A percentile compares a stretch with the other conserved stretches of the same genome.
phyloP scores from a whole-genome alignment of 163 green algal genomes.

The Scenedesmus sp. region DNA sequence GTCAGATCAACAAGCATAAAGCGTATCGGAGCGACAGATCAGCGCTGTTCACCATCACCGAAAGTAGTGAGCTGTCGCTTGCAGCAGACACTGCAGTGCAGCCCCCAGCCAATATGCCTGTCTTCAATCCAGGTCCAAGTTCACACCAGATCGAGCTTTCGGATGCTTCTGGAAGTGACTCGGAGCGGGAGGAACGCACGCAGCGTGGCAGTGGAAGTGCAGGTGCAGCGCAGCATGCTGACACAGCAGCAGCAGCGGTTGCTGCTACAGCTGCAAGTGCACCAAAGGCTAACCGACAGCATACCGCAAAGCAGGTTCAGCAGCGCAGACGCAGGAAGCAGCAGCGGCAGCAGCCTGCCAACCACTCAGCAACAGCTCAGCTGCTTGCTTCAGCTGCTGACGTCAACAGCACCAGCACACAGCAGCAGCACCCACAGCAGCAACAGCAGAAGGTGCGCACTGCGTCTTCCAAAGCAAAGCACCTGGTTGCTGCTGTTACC shows the following conservation, averaged over 20 bases:
- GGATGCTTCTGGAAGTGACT: conserved; percentile 25
- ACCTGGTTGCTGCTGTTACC: neutral
- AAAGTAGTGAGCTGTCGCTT: neutral
- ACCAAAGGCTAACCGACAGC: neutral
- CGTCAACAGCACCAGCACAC: neutral
- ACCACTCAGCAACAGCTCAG: neutral
- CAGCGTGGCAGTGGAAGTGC: neutral
- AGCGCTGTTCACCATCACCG: neutral
- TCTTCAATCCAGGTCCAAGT: neutral
- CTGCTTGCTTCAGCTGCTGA: neutral
- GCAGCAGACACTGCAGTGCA: neutral
- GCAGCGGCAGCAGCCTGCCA: neutral
- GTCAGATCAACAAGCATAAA: neutral
- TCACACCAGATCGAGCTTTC: conserved; percentile 25
- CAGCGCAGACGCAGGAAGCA: neutral
- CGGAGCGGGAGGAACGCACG: neutral
- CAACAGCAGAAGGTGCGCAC: neutral
- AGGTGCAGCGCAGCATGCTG: neutral
- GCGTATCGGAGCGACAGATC: neutral
- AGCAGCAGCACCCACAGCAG: neutral
- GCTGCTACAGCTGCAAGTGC: neutral
- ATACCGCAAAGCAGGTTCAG: neutral
- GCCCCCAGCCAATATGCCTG: neutral
- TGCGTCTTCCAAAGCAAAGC: neutral
- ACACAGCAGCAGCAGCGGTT: neutral